Conservation (phyloP, 257 asterid species). For the Handroanthus guayacan region DNA sequence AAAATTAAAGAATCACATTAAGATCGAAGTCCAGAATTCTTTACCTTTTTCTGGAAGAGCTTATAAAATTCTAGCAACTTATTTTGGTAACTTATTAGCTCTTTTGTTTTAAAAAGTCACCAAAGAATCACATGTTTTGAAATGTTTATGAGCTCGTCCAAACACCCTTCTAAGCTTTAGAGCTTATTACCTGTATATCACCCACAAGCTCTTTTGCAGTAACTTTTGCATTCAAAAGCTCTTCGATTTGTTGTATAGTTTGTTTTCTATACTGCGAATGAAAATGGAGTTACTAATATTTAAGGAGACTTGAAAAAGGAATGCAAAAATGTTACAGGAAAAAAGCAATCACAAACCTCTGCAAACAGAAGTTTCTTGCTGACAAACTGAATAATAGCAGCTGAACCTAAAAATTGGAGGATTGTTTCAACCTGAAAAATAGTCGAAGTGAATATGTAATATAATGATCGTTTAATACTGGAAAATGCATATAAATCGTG, state of each 20-base stretch:
- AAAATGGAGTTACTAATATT: constrained; percentile 27
- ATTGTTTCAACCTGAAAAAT: constrained; percentile 79
- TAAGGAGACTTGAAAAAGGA: not conserved
- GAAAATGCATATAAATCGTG: not conserved
- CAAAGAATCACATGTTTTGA: no score
- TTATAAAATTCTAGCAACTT: no score
- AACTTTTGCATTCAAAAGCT: constrained; percentile 68
- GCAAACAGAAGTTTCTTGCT: constrained; percentile 90
- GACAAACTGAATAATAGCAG: constrained; percentile 77
- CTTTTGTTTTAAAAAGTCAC: no score
- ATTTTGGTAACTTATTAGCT: no score
- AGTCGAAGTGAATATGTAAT: constrained; percentile 27
- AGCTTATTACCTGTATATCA: constrained; percentile 72
- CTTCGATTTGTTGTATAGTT: constrained; percentile 77
- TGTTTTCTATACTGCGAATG: constrained; percentile 82
- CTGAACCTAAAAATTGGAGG: constrained; percentile 90
- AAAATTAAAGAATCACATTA: no score
- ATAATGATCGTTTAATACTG: not conserved
- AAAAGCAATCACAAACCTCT: constrained; percentile 59
- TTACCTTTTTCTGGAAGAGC: no score
- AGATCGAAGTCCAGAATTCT: no score
- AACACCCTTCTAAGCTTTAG: no score
- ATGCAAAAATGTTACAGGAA: not conserved
- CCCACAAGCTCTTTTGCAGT: constrained; percentile 86
- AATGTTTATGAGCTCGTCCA: no score